A percentile compares a stretch with the other conserved stretches of the same genome.
These are phyloP conservation scores for Aspergillus taichungensis DNA, from an alignment of 495 filamentous ascomycete species.

Conservation along the genomic window DNA sequence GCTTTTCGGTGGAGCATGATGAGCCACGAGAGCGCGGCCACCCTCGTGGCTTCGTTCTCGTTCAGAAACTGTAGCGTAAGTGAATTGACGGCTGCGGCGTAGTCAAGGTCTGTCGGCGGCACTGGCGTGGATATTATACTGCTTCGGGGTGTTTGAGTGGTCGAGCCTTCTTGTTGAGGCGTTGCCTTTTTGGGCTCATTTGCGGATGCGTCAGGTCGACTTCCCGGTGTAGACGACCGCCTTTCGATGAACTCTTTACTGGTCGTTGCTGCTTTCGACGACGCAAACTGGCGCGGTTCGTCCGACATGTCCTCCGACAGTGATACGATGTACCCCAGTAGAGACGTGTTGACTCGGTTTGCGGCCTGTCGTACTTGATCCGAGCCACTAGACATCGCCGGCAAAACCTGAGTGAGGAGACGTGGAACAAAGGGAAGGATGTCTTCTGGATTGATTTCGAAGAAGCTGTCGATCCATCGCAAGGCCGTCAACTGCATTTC, in stretches of 20 bases:
- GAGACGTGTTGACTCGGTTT: constrained; percentile 74
- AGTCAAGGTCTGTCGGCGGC: constrained; percentile 68
- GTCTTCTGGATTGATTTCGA: constrained; percentile 95
- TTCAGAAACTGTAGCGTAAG: constrained; percentile 92
- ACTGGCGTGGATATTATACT: constrained; percentile 35
- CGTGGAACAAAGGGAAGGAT: constrained; percentile 93
- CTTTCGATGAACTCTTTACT: constrained; percentile 42
- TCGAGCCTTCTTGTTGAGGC: constrained; percentile 26
- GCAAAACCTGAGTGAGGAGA: constrained; percentile 83
- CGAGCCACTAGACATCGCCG: constrained; percentile 85
- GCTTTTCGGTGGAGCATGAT: constrained; percentile 96
- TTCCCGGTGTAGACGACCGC: constrained; percentile 43
- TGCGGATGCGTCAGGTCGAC: constrained; percentile 30
- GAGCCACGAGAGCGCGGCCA: constrained; percentile 90
- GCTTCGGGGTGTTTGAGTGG: constrained; percentile 39
- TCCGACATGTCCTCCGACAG: constrained; percentile 64
- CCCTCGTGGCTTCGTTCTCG: constrained; percentile 90
- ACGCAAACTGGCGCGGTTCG: constrained; percentile 30
- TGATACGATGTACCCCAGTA: constrained; percentile 87
- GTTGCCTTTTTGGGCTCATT: constrained; percentile 27
- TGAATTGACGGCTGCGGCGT: constrained; percentile 92
- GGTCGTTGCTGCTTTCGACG: constrained; percentile 32
- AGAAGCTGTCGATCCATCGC: constrained; percentile 92
- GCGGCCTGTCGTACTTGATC: constrained; percentile 85
- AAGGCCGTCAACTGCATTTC: constrained; percentile 85